Evolutionary conservation across 768 basidiomycete genomes (phyloP).

Genomic region (Filobasidium wieringae): DNA sequence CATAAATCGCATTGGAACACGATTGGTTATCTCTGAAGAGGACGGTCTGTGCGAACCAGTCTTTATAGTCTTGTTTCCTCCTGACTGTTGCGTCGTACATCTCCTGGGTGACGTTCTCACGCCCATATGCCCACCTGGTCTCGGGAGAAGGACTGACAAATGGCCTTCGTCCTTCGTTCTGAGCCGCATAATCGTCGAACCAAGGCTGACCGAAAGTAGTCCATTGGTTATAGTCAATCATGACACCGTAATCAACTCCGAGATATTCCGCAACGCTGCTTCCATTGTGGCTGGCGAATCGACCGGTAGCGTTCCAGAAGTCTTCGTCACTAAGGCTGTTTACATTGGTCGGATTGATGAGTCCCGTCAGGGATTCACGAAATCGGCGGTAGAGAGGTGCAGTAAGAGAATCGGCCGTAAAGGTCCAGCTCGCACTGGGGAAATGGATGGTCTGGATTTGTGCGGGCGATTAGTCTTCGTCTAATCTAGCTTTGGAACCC

Average conservation of each 20-base stretch:
- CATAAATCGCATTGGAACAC: slow-evolving; percentile 24
- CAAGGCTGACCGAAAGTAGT: slow-evolving; percentile 22
- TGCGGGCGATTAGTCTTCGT: too few species aligned
- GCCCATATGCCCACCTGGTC: slow-evolving; percentile 21
- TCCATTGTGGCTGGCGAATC: slow-evolving; percentile 18
- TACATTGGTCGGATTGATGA: too few species aligned
- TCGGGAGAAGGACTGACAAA: slow-evolving; percentile 21
- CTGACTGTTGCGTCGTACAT: too few species aligned
- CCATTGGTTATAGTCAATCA: slow-evolving; percentile 22
- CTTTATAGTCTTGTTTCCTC: slow-evolving; percentile 20
- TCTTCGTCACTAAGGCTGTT: too few species aligned
- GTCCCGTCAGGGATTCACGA: too few species aligned
- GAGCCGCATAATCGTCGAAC: slow-evolving; percentile 22
- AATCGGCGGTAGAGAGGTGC: too few species aligned
- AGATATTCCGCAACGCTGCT: slow-evolving; percentile 12
- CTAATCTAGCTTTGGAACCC: too few species aligned
- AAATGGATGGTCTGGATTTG: too few species aligned
- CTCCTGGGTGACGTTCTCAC: slow-evolving; percentile 13
- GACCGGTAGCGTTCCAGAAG: too few species aligned
- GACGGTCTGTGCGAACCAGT: slow-evolving; percentile 17
- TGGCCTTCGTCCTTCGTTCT: slow-evolving; percentile 23
- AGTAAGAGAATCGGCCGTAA: too few species aligned
- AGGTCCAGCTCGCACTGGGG: too few species aligned
- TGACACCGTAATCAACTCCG: too few species aligned
- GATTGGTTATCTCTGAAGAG: slow-evolving; percentile 17